These are phyloP conservation scores for Limonium bicolor DNA, from an alignment of 148 eudicot species.

Conservation along the genomic window DNA sequence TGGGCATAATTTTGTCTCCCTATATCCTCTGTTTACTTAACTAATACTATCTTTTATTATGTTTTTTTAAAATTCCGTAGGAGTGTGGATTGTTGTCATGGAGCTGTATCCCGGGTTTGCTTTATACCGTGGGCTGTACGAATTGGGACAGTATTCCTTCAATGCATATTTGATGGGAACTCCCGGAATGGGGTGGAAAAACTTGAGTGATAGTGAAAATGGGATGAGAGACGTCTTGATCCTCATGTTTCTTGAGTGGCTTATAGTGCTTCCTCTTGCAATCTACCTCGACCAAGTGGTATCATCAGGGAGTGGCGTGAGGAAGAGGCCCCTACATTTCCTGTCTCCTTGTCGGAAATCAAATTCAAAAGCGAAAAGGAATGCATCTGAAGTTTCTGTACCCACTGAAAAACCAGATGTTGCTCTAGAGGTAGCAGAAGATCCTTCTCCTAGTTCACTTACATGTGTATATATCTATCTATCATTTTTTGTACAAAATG, in stretches of 20 bases:
- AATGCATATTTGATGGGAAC: slow-evolving; percentile 41
- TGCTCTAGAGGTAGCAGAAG: slow-evolving; percentile 84
- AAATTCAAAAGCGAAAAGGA: slow-evolving; percentile 35
- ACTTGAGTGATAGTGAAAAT: slow-evolving; percentile 42
- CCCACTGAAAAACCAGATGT: slow-evolving; percentile 86
- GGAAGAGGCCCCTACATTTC: slow-evolving; percentile 43
- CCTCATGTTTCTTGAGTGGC: slow-evolving; percentile 71
- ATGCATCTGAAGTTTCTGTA: slow-evolving; percentile 53
- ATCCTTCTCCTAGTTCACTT: not conserved
- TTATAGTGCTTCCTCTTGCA: slow-evolving; percentile 56
- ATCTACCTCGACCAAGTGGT: slow-evolving; percentile 54
- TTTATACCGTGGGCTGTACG: slow-evolving; percentile 67
- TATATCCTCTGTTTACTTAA: too few species aligned
- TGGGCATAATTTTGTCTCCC: too few species aligned
- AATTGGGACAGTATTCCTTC: slow-evolving; percentile 54
- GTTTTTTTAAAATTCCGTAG: slow-evolving; percentile 15
- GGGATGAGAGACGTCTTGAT: slow-evolving; percentile 66
- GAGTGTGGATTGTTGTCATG: slow-evolving; percentile 67
- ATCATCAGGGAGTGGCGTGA: slow-evolving; percentile 57
- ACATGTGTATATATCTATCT: not conserved
- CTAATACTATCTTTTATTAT: slow-evolving; percentile 1
- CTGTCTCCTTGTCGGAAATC: slow-evolving; percentile 33
- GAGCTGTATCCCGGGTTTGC: slow-evolving; percentile 85
- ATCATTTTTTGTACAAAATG: too few species aligned
- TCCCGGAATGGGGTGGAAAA: slow-evolving; percentile 74